Conservation (phyloP, 805 yeast genomes). For the Pichia deserticola region DNA sequence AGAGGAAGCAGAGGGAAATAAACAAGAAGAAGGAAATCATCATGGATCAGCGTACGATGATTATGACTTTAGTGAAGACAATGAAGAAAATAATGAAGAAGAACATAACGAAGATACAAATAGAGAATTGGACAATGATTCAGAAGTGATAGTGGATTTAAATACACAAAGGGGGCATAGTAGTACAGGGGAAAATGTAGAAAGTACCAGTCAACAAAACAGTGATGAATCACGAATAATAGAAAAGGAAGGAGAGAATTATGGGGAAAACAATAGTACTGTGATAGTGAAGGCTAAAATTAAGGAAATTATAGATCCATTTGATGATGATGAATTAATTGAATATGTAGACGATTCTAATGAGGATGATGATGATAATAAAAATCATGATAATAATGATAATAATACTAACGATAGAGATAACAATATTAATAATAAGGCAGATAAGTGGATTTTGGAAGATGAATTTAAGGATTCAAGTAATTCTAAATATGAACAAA, state of each 20-base stretch:
- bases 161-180: no score
- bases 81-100: background rate
- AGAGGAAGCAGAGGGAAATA: background rate
- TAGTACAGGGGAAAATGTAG: no score
- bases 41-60: no score
- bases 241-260: background rate
- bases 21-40: background rate
- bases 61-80: no score
- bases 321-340: conserved; percentile 4
- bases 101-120: background rate
- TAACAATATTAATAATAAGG: no score
- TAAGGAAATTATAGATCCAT: background rate
- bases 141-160: background rate
- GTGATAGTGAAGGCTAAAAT: no score
- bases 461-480: conserved; percentile 1
- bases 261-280: no score
- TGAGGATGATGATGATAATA: background rate
- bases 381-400: background rate
- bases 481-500: background rate
- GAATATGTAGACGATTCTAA: background rate
- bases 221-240: background rate
- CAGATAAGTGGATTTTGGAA: background rate
- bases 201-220: background rate
- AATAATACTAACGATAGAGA: background rate
- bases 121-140: no score